phyloP scores from a whole-genome alignment of 2,329 filamentous ascomycete species.

The Ceratocystis smalleyi region DNA sequence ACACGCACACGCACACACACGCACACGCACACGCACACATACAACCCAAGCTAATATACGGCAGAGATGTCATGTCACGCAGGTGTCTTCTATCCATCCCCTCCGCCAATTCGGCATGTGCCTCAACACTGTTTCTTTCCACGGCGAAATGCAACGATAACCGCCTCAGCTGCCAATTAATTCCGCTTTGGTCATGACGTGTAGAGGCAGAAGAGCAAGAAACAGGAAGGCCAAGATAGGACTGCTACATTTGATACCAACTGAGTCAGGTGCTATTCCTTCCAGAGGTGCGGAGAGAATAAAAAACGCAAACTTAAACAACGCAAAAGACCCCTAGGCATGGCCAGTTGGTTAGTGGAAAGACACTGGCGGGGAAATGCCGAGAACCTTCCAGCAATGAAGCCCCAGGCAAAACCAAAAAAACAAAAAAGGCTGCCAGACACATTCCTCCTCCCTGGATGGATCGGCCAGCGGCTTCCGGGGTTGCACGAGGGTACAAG shows the following conservation, averaged over 20 bases:
- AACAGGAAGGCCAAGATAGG: background rate
- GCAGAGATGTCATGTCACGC: no score
- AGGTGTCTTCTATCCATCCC: background rate
- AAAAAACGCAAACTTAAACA: background rate
- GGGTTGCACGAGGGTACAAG: background rate
- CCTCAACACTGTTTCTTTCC: background rate
- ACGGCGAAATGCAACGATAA: background rate
- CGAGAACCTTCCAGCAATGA: background rate
- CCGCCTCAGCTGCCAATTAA: background rate
- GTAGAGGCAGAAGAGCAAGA: background rate
- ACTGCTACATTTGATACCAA: background rate
- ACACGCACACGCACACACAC: background rate
- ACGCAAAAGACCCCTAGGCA: background rate
- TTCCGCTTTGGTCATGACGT: background rate
- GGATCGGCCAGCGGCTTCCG: background rate
- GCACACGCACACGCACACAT: background rate
- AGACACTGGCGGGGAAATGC: background rate
- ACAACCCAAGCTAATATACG: no score
- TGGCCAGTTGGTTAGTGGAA: background rate
- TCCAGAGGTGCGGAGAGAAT: background rate
- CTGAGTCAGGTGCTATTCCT: background rate
- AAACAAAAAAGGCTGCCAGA: background rate
- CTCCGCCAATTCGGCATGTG: background rate
- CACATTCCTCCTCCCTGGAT: background rate
- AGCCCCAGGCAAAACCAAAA: background rate